Evolutionary conservation across 345 rosid genomes (phyloP).

Genomic region (Conringia planisiliqua): DNA sequence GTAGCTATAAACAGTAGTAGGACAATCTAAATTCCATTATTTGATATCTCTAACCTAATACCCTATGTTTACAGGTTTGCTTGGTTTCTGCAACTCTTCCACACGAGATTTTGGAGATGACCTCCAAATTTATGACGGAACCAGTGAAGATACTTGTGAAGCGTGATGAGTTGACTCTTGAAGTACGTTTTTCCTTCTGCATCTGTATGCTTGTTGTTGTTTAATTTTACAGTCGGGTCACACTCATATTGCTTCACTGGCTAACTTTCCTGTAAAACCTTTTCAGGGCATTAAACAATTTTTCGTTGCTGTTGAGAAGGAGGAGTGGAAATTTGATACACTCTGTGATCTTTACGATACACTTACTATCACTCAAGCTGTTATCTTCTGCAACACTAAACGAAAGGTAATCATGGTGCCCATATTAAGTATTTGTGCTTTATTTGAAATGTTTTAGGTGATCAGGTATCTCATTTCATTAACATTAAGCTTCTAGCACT

Average conservation of each 20-base stretch:
- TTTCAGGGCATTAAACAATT: constrained; percentile 92
- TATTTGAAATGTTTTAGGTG: constrained; percentile 33
- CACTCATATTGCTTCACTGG: not conserved
- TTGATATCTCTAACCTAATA: not conserved
- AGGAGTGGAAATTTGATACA: constrained; percentile 99
- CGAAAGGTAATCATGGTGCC: constrained; percentile 57
- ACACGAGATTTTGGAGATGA: constrained; percentile 94
- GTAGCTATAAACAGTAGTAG: not conserved
- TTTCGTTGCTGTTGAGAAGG: constrained; percentile 91
- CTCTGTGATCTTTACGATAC: constrained; percentile 95
- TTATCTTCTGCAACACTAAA: constrained; percentile 97
- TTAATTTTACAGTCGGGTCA: not conserved
- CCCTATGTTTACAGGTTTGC: constrained; percentile 49
- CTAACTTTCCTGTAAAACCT: not conserved
- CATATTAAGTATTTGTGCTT: not conserved
- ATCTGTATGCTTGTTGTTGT: not conserved
- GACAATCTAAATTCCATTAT: not conserved
- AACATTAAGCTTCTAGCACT: not conserved
- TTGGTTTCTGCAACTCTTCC: constrained; percentile 97
- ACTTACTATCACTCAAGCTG: constrained; percentile 90
- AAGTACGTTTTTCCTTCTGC: constrained; percentile 44
- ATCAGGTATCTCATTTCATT: not conserved
- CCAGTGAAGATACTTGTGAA: constrained; percentile 95
- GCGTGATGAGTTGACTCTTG: constrained; percentile 97
- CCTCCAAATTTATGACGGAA: constrained; percentile 91